These are phyloP conservation scores for Litsea cubeba DNA, from an alignment of 164 flowering plant genomes.

Conservation along the genomic window DNA sequence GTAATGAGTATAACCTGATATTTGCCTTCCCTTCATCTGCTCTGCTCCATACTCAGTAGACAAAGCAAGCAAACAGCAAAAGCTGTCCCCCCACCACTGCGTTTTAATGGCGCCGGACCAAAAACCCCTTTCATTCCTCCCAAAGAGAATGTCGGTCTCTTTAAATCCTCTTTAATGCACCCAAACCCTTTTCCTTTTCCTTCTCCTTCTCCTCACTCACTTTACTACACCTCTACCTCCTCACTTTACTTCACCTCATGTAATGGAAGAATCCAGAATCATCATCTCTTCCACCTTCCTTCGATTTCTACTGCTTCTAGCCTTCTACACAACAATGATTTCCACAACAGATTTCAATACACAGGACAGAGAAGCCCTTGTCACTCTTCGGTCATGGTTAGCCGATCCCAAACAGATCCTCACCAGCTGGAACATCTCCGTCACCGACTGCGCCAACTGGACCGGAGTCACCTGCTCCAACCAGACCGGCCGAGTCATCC, in stretches of 20 bases:
- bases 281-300: neutral
- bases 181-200: neutral
- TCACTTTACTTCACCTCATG: neutral
- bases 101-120: constrained; percentile 1
- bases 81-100: neutral
- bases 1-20: no score
- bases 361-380: constrained; percentile 46
- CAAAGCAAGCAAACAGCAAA: no score
- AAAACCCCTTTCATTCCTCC: neutral
- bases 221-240: neutral
- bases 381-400: constrained; percentile 44
- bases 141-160: neutral
- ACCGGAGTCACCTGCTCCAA: constrained; percentile 55
- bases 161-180: neutral
- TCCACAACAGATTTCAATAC: constrained; percentile 18
- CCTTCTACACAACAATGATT: no score
- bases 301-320: neutral
- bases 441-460: constrained; percentile 50
- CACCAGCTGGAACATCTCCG: constrained; percentile 39
- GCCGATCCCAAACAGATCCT: constrained; percentile 37
- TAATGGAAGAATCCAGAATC: neutral
- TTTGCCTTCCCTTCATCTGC: neutral
- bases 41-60: neutral
- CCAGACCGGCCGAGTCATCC: constrained; percentile 44
- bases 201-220: neutral